A percentile compares a stretch with the other conserved stretches of the same genome.
These are phyloP conservation scores for Trematosphaeria pertusa DNA, from an alignment of 2,329 filamentous ascomycete species.

Conservation along the genomic window DNA sequence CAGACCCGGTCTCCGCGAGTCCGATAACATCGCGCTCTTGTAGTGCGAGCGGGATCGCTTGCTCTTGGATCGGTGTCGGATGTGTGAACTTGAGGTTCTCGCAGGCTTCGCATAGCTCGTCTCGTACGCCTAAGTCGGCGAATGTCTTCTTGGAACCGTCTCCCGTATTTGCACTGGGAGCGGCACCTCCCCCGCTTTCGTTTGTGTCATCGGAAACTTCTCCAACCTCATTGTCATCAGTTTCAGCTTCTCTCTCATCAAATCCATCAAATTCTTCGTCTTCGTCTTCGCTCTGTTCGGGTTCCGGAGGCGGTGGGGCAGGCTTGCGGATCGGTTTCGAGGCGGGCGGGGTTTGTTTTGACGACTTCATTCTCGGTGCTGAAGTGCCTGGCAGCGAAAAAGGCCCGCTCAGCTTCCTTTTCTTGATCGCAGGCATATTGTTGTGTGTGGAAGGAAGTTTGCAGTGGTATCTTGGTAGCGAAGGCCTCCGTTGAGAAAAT, in stretches of 20 bases:
- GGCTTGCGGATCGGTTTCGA: constrained; percentile 21
- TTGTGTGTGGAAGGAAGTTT: too few relatives aligned
- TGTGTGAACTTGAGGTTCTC: constrained; percentile 79
- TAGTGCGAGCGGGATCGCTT: constrained; percentile 83
- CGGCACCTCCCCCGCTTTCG: constrained; percentile 13
- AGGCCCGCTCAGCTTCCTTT: constrained; percentile 48
- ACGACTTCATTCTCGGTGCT: constrained; percentile 20
- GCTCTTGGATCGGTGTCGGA: constrained; percentile 87
- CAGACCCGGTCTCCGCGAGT: constrained; percentile 91
- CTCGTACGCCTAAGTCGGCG: constrained; percentile 78
- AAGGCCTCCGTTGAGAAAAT: constrained; percentile 6
- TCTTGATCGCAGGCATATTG: constrained; percentile 51
- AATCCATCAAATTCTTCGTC: constrained; percentile 11
- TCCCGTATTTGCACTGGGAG: too few relatives aligned
- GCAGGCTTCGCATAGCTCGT: constrained; percentile 89
- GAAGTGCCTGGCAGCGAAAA: constrained; percentile 14
- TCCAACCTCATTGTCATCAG: constrained; percentile 13
- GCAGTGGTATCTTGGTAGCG: too few relatives aligned
- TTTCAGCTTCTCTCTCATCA: constrained; percentile 10
- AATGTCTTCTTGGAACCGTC: constrained; percentile 67
- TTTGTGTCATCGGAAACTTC: constrained; percentile 4
- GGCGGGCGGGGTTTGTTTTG: constrained; percentile 11
- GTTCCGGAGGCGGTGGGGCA: constrained; percentile 18
- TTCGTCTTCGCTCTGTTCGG: constrained; percentile 35
- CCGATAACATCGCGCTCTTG: constrained; percentile 87